Evolutionary conservation across 2,329 filamentous ascomycete genomes (phyloP).

Genomic region (Aureobasidium sp.): DNA sequence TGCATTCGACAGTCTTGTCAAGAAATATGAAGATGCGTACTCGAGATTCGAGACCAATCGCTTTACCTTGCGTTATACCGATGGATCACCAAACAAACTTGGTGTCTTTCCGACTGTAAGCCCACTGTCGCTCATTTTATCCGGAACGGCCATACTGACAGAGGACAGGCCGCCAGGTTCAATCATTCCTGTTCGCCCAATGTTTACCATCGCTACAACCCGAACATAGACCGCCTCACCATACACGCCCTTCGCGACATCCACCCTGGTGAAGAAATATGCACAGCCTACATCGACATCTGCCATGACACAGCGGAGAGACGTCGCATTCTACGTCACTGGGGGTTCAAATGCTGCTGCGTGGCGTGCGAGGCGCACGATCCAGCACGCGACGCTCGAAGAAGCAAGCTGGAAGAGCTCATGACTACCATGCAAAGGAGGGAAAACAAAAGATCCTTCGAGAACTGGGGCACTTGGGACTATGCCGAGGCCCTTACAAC

Average conservation of each 20-base stretch:
- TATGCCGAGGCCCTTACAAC: constrained; percentile 14
- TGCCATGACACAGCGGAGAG: constrained; percentile 16
- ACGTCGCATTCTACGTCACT: constrained; percentile 20
- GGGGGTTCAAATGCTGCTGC: constrained; percentile 27
- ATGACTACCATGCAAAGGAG: constrained; percentile 7
- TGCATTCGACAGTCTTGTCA: constrained; percentile 13
- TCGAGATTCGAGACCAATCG: constrained; percentile 19
- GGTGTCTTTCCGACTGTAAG: constrained; percentile 16
- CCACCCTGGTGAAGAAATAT: constrained; percentile 25
- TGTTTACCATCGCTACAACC: constrained; percentile 19
- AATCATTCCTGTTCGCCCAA: constrained; percentile 19
- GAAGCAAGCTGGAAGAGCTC: constrained; percentile 15
- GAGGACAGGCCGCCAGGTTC: constrained; percentile 10
- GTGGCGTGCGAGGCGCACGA: constrained; percentile 22
- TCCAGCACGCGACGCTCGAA: constrained; percentile 6
- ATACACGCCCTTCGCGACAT: constrained; percentile 27
- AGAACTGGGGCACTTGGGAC: constrained; percentile 13
- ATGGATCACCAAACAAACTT: constrained; percentile 13
- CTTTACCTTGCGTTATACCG: constrained; percentile 17
- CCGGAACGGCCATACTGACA: background rate
- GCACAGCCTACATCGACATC: constrained; percentile 21
- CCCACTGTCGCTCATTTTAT: too few relatives aligned
- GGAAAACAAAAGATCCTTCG: constrained; percentile 9
- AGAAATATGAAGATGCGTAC: constrained; percentile 13
- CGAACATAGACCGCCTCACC: constrained; percentile 17